Conservation (phyloP, 129 eudicot species). For the Escallonia herrerae region DNA sequence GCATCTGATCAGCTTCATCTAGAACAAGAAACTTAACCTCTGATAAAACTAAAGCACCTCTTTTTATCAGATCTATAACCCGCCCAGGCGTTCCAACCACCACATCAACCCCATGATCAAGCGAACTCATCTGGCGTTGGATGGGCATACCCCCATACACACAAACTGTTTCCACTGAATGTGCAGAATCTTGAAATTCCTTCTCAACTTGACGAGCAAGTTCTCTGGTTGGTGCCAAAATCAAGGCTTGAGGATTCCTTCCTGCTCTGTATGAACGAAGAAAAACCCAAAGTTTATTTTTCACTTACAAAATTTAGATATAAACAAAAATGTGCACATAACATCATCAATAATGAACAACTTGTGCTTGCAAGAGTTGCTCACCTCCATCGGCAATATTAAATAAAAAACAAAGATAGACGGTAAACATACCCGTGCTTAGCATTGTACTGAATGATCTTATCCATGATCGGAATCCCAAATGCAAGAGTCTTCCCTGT, state of each 20-base stretch:
- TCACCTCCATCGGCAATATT: not conserved
- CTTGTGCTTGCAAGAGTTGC: not conserved
- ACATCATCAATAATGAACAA: not conserved
- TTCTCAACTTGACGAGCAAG: conserved; percentile 90
- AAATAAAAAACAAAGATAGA: not conserved
- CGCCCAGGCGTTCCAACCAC: conserved; percentile 99
- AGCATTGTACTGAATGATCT: conserved; percentile 56
- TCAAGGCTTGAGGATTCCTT: conserved; percentile 69
- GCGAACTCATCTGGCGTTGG: conserved; percentile 64
- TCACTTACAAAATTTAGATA: not conserved
- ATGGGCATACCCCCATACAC: conserved; percentile 89
- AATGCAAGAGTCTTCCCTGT: conserved; percentile 97
- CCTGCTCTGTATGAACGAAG: conserved; percentile 35
- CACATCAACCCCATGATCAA: conserved; percentile 80
- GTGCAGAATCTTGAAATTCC: conserved; percentile 69
- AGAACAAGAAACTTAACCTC: conserved; percentile 74
- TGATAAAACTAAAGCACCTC: conserved; percentile 66
- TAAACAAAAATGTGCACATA: not conserved
- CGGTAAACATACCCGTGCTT: conserved; percentile 58
- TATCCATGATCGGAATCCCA: conserved; percentile 91
- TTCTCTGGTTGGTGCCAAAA: conserved; percentile 92
- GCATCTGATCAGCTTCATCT: conserved; percentile 98
- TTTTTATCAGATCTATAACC: conserved; percentile 70
- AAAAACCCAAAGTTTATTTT: not conserved
- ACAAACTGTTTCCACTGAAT: conserved; percentile 64